Conservation (phyloP, 2,329 filamentous ascomycete species). For the Aspergillus unguis region DNA sequence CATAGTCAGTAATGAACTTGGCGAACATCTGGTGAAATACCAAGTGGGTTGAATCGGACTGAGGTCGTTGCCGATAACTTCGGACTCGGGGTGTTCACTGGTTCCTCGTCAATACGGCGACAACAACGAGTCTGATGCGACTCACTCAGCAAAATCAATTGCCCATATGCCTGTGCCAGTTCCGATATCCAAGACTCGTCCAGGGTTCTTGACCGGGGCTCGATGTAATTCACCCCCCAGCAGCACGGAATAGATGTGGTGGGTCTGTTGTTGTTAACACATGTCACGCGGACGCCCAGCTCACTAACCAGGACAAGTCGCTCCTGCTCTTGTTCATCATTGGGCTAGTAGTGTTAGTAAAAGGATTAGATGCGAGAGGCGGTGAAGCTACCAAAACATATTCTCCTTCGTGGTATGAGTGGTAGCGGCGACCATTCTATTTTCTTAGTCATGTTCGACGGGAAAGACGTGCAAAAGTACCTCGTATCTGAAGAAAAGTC, state of each 20-base stretch:
- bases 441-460: neutral
- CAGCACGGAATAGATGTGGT: constrained; percentile 35
- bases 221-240: constrained; percentile 28
- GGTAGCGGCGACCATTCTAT: constrained; percentile 33
- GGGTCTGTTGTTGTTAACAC: constrained; percentile 23
- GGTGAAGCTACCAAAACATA: constrained; percentile 24
- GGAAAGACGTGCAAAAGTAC: constrained; percentile 13
- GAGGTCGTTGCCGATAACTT: constrained; percentile 32
- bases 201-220: constrained; percentile 25
- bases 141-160: constrained; percentile 38
- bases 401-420: constrained; percentile 32
- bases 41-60: constrained; percentile 33
- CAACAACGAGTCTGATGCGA: neutral
- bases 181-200: constrained; percentile 34
- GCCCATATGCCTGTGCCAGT: constrained; percentile 40
- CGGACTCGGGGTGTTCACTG: constrained; percentile 26
- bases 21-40: constrained; percentile 13
- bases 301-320: constrained; percentile 32
- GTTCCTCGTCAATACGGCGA: neutral
- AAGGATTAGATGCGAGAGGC: neutral
- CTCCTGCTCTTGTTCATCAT: constrained; percentile 36
- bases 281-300: neutral
- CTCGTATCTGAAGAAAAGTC: constrained; percentile 26
- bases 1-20: neutral
- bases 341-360: constrained; percentile 21